Evolutionary conservation across 148 eudicot species (phyloP).

Genomic region (Beta vulgaris): DNA sequence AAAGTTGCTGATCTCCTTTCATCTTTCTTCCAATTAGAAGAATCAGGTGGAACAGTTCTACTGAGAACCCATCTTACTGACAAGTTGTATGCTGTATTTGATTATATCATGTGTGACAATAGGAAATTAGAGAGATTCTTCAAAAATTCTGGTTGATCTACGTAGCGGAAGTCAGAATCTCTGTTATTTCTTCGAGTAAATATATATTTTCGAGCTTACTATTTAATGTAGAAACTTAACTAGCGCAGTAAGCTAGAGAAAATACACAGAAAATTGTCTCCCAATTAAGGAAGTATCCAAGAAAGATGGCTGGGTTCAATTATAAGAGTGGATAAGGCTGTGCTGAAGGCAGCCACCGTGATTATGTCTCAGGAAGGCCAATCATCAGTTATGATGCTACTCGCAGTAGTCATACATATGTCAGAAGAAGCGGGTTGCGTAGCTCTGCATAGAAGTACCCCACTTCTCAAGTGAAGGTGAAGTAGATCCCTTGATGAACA

Average conservation of each 20-base stretch:
- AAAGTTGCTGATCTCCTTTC: background rate
- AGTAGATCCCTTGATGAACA: background rate
- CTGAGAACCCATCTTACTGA: background rate
- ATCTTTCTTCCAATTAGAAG: background rate
- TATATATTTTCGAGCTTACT: constrained; percentile 14
- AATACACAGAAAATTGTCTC: background rate
- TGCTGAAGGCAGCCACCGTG: background rate
- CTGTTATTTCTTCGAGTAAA: constrained; percentile 14
- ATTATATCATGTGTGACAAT: constrained; percentile 11
- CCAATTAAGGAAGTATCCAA: background rate
- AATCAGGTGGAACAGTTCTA: background rate
- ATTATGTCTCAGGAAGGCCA: constrained; percentile 1
- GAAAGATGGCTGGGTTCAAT: constrained; percentile 20
- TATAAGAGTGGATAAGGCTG: constrained; percentile 18
- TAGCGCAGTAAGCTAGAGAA: constrained; percentile 7
- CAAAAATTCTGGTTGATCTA: background rate
- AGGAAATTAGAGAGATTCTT: constrained; percentile 19
- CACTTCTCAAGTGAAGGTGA: constrained; percentile 3
- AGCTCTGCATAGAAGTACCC: constrained; percentile 1
- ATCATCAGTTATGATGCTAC: constrained; percentile 11
- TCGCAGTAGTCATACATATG: constrained; percentile 17
- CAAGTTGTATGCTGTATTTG: constrained; percentile 13
- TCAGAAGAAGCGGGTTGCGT: constrained; percentile 18
- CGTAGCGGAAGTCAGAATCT: constrained; percentile 2
- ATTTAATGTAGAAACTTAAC: constrained; percentile 12